Percentiles rank a stretch among this genome's conserved stretches.
phyloP scores from a whole-genome alignment of 768 basidiomycete genomes.

The Suillus spraguei region DNA sequence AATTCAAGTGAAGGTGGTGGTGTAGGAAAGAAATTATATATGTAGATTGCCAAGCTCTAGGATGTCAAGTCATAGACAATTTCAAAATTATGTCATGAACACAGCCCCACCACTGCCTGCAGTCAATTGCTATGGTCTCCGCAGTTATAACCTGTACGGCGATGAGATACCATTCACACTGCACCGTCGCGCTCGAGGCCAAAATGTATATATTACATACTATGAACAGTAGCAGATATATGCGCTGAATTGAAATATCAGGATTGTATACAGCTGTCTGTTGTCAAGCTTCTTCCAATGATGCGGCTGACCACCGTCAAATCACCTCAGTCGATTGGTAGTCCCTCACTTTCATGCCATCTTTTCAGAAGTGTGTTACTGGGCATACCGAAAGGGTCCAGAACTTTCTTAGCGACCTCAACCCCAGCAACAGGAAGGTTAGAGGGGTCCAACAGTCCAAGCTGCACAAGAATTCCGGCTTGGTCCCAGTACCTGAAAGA shows the following conservation, averaged over 20 bases:
- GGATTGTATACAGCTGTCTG: background rate
- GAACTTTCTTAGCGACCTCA: slow-evolving; percentile 42
- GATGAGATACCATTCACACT: background rate
- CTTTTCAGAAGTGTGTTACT: slow-evolving; percentile 39
- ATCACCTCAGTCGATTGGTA: slow-evolving; percentile 28
- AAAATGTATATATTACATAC: background rate
- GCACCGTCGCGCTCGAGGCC: background rate
- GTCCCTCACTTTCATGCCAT: slow-evolving; percentile 41
- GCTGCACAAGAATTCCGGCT: slow-evolving; percentile 47
- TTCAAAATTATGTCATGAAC: slow-evolving; percentile 1
- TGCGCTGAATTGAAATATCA: background rate
- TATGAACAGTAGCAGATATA: background rate
- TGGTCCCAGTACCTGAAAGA: slow-evolving; percentile 49
- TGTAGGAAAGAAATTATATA: slow-evolving; percentile 6
- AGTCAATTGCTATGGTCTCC: background rate
- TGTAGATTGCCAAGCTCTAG: background rate
- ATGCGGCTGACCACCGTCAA: slow-evolving; percentile 22
- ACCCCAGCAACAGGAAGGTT: slow-evolving; percentile 40
- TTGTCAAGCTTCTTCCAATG: background rate
- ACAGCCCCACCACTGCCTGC: background rate
- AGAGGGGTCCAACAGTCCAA: slow-evolving; percentile 37
- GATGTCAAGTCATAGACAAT: background rate
- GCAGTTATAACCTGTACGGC: background rate
- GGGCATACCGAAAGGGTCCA: slow-evolving; percentile 44
- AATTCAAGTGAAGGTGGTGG: slow-evolving; percentile 8